Evolutionary conservation across 1,284 basidiomycete species (phyloP), one percentile per base, ranked within the genome.

Genomic region (Boletus mariae): DNA sequence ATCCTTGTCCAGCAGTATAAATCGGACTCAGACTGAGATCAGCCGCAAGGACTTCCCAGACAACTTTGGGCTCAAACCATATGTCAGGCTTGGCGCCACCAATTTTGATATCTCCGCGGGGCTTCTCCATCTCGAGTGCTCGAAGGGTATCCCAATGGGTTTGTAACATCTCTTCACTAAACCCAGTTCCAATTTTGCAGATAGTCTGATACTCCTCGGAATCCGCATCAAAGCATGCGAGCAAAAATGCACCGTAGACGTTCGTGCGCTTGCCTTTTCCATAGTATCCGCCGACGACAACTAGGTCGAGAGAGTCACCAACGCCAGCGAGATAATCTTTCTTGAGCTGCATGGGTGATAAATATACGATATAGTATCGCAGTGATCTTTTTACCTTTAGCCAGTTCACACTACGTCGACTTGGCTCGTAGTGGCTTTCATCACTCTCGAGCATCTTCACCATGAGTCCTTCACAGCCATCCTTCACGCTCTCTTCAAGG

Each of bases 161-260:
- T 62, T 90, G 85, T 35, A 99, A 75, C 55, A 83, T 78, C 69
- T 98, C 94, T 63, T 99, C 97, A 49, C 89, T 91, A 75, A 99
- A 99, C 0, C 97, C 97, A 0, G 97, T 99, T 3, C 97, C 97
- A 61, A 99, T 97, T 74, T 99, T 99, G 81, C 97, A 99, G 52
- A 97, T 94, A 3, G 94, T 95, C 67, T 98, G 95, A 69, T 83
- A 97, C 67, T 91, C 88, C 70, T 97, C 94, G 7, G 86, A 80
- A 61, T 97, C 94, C 46, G 84, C 76, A 68, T 98, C 95, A 69
- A 94, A 98, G 71, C 94, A 96, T 4, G 94, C 95, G 34, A 98
- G 81, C 20, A 98, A 80, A 80, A 96, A 97, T 11, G 95, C 95
- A 52, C 95, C 95, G 67, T 98, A 98, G 34, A 95, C 90, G 66